Conservation (phyloP, 805 yeast genomes). For the Starmerella asiatica region DNA sequence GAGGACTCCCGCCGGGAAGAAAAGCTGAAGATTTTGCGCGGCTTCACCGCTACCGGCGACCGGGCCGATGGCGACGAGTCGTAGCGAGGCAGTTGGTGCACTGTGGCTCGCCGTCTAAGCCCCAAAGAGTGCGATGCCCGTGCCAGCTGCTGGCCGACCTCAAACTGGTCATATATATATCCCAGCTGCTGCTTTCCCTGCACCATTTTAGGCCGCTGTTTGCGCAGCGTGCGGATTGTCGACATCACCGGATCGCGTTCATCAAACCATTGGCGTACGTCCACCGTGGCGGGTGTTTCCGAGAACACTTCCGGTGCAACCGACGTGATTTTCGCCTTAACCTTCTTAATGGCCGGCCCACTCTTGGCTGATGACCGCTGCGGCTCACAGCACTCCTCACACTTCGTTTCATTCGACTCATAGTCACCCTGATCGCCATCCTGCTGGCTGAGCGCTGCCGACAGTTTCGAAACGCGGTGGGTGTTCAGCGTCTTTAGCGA, state of each 20-base stretch:
- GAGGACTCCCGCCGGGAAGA: not conserved
- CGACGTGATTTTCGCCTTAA: conserved; percentile 22
- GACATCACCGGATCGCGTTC: conserved; percentile 20
- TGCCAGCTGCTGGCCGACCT: conserved; percentile 22
- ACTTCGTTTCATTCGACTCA: not conserved
- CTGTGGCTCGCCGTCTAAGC: not conserved
- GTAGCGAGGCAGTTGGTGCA: not conserved
- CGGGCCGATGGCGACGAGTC: not conserved
- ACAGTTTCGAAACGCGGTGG: not conserved
- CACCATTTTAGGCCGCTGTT: conserved; percentile 33
- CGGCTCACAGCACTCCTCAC: not conserved
- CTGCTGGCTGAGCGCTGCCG: not conserved
- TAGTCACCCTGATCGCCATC: too few species aligned
- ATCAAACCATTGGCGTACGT: conserved; percentile 19
- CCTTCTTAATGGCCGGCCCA: conserved; percentile 17
- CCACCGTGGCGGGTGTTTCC: conserved; percentile 16
- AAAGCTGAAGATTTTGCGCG: not conserved
- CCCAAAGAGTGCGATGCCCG: not conserved
- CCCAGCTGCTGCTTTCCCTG: conserved; percentile 29
- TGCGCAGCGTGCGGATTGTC: conserved; percentile 26
- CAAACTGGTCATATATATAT: conserved; percentile 29
- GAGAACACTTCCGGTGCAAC: conserved; percentile 19
- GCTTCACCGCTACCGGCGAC: not conserved
- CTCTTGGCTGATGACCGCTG: conserved; percentile 12
- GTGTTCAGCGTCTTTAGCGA: not conserved